These are phyloP conservation scores for Cruciata laevipes DNA, from an alignment of 257 asterid genomes.

Conservation along the genomic window DNA sequence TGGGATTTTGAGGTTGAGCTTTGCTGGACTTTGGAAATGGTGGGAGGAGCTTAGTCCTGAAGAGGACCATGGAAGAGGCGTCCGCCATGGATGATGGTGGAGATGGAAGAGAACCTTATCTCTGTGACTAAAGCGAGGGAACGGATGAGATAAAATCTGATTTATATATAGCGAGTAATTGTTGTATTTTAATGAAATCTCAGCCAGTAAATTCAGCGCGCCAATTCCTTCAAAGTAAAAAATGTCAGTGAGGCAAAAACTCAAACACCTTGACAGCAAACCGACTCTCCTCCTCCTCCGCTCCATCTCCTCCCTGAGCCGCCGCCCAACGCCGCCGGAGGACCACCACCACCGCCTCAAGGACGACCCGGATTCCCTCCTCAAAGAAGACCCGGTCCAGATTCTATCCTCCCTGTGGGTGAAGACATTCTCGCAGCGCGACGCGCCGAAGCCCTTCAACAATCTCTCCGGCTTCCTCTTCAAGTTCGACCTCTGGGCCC, in stretches of 20 bases:
- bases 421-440: conserved; percentile 62
- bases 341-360: conserved; percentile 14
- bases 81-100: conserved; percentile 45
- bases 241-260: conserved; percentile 59
- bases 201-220: neutral
- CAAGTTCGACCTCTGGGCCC: conserved; percentile 84
- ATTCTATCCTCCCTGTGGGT: conserved; percentile 77
- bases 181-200: neutral
- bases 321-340: conserved; percentile 11
- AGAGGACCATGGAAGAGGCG: conserved; percentile 58
- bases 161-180: neutral
- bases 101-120: conserved; percentile 14
- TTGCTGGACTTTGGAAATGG: conserved; percentile 21
- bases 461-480: conserved; percentile 86
- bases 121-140: neutral
- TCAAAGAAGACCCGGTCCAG: conserved; percentile 76
- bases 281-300: conserved; percentile 21
- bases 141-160: conserved; percentile 1
- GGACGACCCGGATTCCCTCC: conserved; percentile 47
- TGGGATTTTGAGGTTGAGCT: conserved; percentile 17
- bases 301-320: conserved; percentile 16
- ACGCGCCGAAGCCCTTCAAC: conserved; percentile 42
- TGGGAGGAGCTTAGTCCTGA: conserved; percentile 41
- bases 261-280: conserved; percentile 46
- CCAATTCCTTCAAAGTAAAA: conserved; percentile 2